Evolutionary conservation across 2,329 filamentous ascomycete species (phyloP), one percentile per base, ranked within the genome.

Genomic region (Claviceps sp.): DNA sequence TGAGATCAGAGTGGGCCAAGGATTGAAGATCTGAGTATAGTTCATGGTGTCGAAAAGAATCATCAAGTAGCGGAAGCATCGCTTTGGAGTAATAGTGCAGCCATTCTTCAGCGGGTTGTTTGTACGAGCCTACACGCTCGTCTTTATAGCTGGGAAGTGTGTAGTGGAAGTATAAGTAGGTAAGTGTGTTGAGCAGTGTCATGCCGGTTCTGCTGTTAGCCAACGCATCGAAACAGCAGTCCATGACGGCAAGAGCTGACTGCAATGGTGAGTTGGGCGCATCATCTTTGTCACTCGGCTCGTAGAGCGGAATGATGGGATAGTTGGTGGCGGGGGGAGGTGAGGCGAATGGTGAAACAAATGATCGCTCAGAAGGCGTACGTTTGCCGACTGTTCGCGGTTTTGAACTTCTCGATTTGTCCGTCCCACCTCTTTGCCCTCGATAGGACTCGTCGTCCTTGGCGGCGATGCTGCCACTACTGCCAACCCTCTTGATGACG

Each of bases 71-170:
- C 2, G 60, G 51, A 1, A 73, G 56, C 5, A 80, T 63, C 5
- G 68, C 67, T 4, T 57, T 57, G 1, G 73, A 67, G 50, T 74
- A 72, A 54, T 73, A 77, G 13, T 69, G 64, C 2, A 74, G 58
- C 3, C 77, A 59, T 40, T 76, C 70, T 40, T 62, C 52, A 2
- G 67, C 62, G 2, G 66, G 67, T 10, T 77, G 66, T 47, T 62
- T 72, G 58, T 73, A 71, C n/a, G 63, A 60, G 19, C 62, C 66
- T 5, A 42, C 14, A 11, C 54, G 47, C n/a, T 56, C 58, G 24
- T 61, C 57, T 47, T 51, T 58, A 37, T 56, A 65, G 8, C 41
- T 57, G 7, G 65, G 64, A 30, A 69, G 64, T 34, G 56, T 61
- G 55, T 66, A 65, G 22, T 50, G 52, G 19, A 64, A 63, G 55